Percentiles rank a stretch among this genome's conserved stretches.
These are phyloP conservation scores for Starmerella powellii DNA, from an alignment of 805 yeast genomes.

Conservation along the genomic window DNA sequence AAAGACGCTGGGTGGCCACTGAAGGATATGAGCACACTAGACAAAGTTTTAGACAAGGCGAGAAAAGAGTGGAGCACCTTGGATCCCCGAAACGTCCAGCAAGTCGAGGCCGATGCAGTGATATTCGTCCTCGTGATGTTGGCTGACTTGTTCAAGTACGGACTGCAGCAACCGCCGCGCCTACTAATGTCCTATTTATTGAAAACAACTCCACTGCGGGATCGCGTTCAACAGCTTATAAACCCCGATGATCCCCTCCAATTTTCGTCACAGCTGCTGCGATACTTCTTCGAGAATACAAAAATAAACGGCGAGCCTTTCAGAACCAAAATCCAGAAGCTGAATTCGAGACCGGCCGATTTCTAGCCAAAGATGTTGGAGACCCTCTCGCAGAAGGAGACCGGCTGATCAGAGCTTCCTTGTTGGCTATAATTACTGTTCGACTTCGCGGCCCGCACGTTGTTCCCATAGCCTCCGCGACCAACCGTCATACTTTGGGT, in stretches of 20 bases:
- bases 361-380: constrained; percentile 5
- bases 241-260: not conserved
- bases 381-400: constrained; percentile 10
- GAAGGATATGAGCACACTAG: not conserved
- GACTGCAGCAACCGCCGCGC: not conserved
- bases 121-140: not conserved
- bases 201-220: not conserved
- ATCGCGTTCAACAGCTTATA: not conserved
- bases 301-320: constrained; percentile 1
- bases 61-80: not conserved
- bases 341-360: constrained; percentile 1
- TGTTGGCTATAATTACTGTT: constrained; percentile 5
- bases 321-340: not conserved
- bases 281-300: not conserved
- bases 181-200: not conserved
- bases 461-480: constrained; percentile 55
- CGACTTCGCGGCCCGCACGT: constrained; percentile 7
- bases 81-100: not conserved
- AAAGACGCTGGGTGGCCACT: not conserved
- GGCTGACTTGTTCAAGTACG: constrained; percentile 1
- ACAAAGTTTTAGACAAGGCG: not conserved
- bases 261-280: not conserved
- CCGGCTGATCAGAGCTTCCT: too few species aligned
- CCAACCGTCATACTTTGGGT: constrained; percentile 35
- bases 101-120: not conserved